phyloP scores from a whole-genome alignment of 108 stramenopile genomes.

The Tribonema minus region DNA sequence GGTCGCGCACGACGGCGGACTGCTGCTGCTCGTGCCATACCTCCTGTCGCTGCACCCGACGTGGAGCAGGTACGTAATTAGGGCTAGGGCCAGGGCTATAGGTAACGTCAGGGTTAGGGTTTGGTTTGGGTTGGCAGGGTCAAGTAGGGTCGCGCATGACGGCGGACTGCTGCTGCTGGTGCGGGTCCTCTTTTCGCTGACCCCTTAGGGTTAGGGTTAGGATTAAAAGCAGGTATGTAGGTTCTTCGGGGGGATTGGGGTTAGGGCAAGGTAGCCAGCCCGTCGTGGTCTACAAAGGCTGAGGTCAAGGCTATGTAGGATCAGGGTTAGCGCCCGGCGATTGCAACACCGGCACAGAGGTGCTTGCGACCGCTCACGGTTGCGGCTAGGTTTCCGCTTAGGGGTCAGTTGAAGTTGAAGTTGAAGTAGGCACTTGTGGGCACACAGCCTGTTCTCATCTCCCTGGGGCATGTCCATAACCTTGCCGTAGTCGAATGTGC shows the following conservation, averaged over 20 bases:
- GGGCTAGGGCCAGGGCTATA: conserved; percentile 7
- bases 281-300: background rate
- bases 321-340: no score
- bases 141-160: conserved; percentile 62
- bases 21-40: conserved; percentile 68
- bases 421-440: no score
- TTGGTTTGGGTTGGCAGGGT: background rate
- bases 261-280: background rate
- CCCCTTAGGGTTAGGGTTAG: conserved; percentile 38
- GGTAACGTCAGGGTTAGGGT: background rate
- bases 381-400: no score
- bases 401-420: no score
- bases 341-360: no score
- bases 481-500: no score
- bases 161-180: conserved; percentile 71
- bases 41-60: conserved; percentile 60
- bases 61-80: conserved; percentile 53
- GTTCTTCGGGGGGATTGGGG: conserved; percentile 56
- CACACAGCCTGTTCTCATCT: no score
- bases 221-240: background rate
- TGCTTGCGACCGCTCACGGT: no score
- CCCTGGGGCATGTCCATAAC: no score
- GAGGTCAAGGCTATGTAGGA: no score
- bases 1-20: conserved; percentile 72
- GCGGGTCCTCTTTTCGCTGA: conserved; percentile 64